Evolutionary conservation across 2,329 filamentous ascomycete genomes (phyloP).

Genomic region (Berkeleyomyces basicola): DNA sequence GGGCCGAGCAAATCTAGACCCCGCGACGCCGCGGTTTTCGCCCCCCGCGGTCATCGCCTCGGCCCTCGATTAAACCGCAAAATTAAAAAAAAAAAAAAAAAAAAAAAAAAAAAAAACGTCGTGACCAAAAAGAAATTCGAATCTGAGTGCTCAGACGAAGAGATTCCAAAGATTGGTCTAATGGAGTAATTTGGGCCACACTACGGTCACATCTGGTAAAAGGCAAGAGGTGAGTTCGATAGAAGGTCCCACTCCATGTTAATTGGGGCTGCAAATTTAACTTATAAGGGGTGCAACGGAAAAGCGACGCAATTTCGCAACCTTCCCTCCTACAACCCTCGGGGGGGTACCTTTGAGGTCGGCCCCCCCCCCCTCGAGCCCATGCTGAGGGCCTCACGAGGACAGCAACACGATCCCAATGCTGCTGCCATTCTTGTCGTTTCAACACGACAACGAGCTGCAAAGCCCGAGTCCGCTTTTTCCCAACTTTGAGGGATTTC

Average conservation of each 20-base stretch:
- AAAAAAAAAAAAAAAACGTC: conserved; percentile 11
- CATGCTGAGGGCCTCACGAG: too few relatives aligned
- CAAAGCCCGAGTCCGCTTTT: too few relatives aligned
- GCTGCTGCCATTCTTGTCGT: too few relatives aligned
- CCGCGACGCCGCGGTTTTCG: too few relatives aligned
- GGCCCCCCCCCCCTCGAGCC: too few relatives aligned
- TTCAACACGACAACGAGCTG: too few relatives aligned
- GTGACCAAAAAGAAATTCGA: conserved; percentile 25
- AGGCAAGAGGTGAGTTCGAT: conserved; percentile 63
- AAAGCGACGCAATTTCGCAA: not conserved
- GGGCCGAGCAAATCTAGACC: too few relatives aligned
- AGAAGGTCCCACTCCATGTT: conserved; percentile 49
- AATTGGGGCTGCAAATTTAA: not conserved
- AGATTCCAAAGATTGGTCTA: conserved; percentile 35
- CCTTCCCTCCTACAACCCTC: too few relatives aligned
- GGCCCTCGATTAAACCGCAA: not conserved
- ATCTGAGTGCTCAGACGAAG: conserved; percentile 21
- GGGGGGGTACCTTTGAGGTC: too few relatives aligned
- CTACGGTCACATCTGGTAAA: conserved; percentile 69
- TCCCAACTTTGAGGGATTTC: too few relatives aligned
- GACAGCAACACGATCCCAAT: too few relatives aligned
- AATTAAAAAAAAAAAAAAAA: not conserved
- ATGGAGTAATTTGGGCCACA: conserved; percentile 35
- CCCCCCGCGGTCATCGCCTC: too few relatives aligned
- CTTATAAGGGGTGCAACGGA: conserved; percentile 9